Percentiles rank a stretch among this genome's conserved stretches.
Conservation (phyloP, 2,329 filamentous ascomycete genomes). For the Triangularia setosa region DNA sequence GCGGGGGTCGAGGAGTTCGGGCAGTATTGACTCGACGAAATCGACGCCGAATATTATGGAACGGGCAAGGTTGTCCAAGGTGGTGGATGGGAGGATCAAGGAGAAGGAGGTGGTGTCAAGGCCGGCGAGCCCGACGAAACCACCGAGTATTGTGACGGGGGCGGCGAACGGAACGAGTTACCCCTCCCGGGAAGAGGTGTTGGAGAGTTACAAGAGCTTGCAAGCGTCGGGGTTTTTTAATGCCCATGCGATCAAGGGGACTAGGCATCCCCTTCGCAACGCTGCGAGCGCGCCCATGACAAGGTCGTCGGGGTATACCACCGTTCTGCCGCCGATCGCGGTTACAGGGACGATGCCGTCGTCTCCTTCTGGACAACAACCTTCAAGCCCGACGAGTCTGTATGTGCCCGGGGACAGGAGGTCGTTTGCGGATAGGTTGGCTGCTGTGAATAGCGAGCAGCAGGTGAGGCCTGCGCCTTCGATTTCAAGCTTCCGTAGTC, state of each 20-base stretch:
- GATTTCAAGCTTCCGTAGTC: neutral
- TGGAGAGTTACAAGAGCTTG: slow-evolving; percentile 54
- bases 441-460: neutral
- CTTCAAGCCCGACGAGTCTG: slow-evolving; percentile 9
- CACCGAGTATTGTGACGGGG: neutral
- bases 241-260: slow-evolving; percentile 55
- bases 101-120: neutral
- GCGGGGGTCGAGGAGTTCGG: slow-evolving; percentile 25
- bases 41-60: neutral
- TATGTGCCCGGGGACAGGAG: slow-evolving; percentile 4
- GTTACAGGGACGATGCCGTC: neutral
- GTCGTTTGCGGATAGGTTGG: slow-evolving; percentile 4
- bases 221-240: slow-evolving; percentile 57
- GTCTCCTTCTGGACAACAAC: slow-evolving; percentile 1
- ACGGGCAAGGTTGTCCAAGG: neutral
- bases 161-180: slow-evolving; percentile 30
- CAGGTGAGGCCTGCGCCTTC: slow-evolving; percentile 7
- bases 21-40: slow-evolving; percentile 19
- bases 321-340: neutral
- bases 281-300: neutral
- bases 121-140: neutral
- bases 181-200: slow-evolving; percentile 46
- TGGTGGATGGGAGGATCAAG: too few relatives aligned
- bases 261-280: slow-evolving; percentile 41
- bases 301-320: neutral